Base-by-base conservation (phyloP, 202 grass and related monocot species). In the Digitaria exilis region DNA sequence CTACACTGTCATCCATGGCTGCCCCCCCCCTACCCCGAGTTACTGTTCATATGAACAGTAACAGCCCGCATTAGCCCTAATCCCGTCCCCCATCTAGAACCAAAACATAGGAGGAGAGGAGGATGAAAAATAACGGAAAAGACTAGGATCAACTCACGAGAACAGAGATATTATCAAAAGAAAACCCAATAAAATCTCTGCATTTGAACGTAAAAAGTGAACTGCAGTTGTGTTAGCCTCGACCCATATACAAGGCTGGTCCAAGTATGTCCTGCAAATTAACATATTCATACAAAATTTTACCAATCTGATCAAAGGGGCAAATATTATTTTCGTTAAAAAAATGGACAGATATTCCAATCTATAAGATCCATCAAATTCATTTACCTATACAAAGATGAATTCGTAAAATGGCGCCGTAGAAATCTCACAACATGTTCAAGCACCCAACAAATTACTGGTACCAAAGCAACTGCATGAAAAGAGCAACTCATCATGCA, bases 101-200 rank as follows among this genome's bases (percentile, higher is more conserved):
- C n/a, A n/a, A n/a, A 30, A 82, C n/a, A 71, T 43, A 21, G 71
- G 25, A 61, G 44, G 44, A 44, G 54, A 70, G 28, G 19, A 4
- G 9, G 17, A 14, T 81, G 11, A 61, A 74, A 73, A 86, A 12
- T 44, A 22, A 32, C 71, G 49, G 67, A 28, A 52, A 78, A 61
- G 62, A 35, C 26, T 34, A 91, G 73, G 32, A 80, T 85, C 18
- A 67, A 99, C 97, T 99, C 30, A 96, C 91, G 93, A 94, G 84
- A 99, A 89, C 39, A 96, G 56, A 58, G 93, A 94, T 71, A 99
- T 43, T 56, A 96, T 92, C 69, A 96, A 61, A 87, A 99, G 91
- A 82, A 99, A 88, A 9, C 97, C 97, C 64, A 96, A 75, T 74
- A 90, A 83, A 90, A 99, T 99, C 84, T 99, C 93, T 80, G 89